phyloP scores from a whole-genome alignment of 148 eudicot genomes.

The Chenopodium berlandieri region DNA sequence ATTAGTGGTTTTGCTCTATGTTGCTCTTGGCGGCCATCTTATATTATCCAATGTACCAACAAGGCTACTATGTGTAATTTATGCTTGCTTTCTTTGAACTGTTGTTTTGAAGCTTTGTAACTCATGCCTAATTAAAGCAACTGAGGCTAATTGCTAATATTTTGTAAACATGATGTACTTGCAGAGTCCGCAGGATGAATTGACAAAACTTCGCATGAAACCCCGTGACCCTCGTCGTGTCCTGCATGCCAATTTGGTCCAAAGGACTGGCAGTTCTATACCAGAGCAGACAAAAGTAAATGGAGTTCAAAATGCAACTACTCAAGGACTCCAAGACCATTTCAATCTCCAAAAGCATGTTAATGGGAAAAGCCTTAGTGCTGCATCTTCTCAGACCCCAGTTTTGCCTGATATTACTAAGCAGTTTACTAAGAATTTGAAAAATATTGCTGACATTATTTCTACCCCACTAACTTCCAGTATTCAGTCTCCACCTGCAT shows the following conservation, averaged over 20 bases:
- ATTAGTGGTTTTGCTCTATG: neutral
- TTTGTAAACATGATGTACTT: slow-evolving; percentile 17
- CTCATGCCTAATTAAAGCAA: neutral
- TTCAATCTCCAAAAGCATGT: slow-evolving; percentile 37
- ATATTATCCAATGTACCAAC: neutral
- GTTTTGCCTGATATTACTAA: slow-evolving; percentile 66
- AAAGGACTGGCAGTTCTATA: slow-evolving; percentile 37
- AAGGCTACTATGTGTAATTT: neutral
- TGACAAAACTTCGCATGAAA: slow-evolving; percentile 77
- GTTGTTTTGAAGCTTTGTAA: neutral
- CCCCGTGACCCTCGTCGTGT: slow-evolving; percentile 95
- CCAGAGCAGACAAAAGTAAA: slow-evolving; percentile 44
- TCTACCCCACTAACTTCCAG: slow-evolving; percentile 51
- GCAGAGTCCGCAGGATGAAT: slow-evolving; percentile 61
- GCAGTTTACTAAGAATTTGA: slow-evolving; percentile 67
- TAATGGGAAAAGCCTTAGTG: slow-evolving; percentile 41
- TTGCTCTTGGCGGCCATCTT: neutral
- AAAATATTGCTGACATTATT: slow-evolving; percentile 68
- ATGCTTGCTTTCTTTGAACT: slow-evolving; percentile 5
- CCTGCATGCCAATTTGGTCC: slow-evolving; percentile 45
- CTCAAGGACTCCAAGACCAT: slow-evolving; percentile 40
- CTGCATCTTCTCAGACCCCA: slow-evolving; percentile 28
- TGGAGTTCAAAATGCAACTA: slow-evolving; percentile 23
- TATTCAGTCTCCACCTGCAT: slow-evolving; percentile 34
- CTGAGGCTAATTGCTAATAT: neutral